Evolutionary conservation across 225 moss, liverwort and hornwort species (phyloP).

Genomic region (Pseudoscleropodium purum): DNA sequence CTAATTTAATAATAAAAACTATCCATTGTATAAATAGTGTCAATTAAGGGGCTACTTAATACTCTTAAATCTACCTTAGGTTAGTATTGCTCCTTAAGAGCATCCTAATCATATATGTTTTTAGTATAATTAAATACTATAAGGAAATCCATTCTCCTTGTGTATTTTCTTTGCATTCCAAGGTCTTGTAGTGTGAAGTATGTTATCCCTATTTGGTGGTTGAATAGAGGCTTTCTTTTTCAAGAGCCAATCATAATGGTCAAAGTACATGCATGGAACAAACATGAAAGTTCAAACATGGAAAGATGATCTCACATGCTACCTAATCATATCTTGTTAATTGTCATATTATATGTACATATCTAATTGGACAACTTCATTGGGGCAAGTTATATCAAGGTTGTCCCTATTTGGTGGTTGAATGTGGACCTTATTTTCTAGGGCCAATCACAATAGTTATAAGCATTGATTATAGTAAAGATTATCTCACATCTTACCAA

Average conservation of each 20-base stretch:
- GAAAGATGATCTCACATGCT: background rate
- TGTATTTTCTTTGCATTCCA: background rate
- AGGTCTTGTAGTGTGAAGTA: background rate
- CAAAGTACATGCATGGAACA: background rate
- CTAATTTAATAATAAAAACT: background rate
- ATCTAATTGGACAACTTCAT: background rate
- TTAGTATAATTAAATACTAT: background rate
- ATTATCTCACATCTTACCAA: background rate
- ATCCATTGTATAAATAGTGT: background rate
- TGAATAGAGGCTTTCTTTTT: background rate
- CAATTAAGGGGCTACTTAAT: background rate
- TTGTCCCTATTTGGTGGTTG: background rate
- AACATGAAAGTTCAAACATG: background rate
- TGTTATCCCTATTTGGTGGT: background rate
- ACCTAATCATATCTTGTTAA: background rate
- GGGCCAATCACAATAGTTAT: background rate
- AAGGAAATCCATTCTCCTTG: background rate
- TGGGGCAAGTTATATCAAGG: rapidly evolving
- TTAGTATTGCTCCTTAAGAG: background rate
- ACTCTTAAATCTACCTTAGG: rapidly evolving
- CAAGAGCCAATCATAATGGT: background rate
- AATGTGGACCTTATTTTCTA: background rate
- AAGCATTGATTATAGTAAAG: rapidly evolving
- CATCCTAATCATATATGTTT: background rate
- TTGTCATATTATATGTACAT: background rate